Evolutionary conservation across 495 filamentous ascomycete species (phyloP), one percentile per base, ranked within the genome.

Genomic region (Aspergillus conjunctus): DNA sequence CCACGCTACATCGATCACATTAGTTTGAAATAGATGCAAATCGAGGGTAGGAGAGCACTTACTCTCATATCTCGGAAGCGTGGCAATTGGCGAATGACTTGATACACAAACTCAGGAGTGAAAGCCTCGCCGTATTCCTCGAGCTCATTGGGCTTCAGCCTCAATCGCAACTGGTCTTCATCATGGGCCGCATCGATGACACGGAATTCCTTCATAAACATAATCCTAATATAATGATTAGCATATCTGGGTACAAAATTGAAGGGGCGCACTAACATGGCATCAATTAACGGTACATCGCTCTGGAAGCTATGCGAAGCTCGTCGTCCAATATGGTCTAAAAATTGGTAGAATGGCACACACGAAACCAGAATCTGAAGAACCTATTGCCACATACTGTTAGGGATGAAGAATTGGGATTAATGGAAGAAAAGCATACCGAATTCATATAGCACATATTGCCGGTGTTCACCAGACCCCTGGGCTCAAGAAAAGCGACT

Each of bases 401-500:
- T 34, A 33, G 51, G 43, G 0, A 15, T 59, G 0, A 11, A 41
- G 4, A 20, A 11, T 20, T 7, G n/a, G 18, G 10, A 44, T 17
- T 32, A 8, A 34, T 15, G 17, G 15, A 12, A 7, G 7, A 14
- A 10, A 22, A 32, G 74, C 91, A 78, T 83, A 98, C 94, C 48
- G 94, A 96, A 79, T 98, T 98, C 95, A 98, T 98, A 79, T 97
- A 98, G 76, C 94, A 98, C 92, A 98, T 94, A 69, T 98, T 98
- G 8, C 94, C 94, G 46, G 93, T 95, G 73, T 98, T 98, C 48
- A 97, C 88, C 66, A 98, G 83, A 5, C 94, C 94, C 51, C 95
- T 82, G n/a, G 94, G 94, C 71, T 98, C 91, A 6, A 98, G 81
- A 69, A 97, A 97, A 11, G 87, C 75, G 52, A 93, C 77, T 65